Base-by-base conservation (phyloP, 2,329 filamentous ascomycete genomes). In the Alternaria consortialis region DNA sequence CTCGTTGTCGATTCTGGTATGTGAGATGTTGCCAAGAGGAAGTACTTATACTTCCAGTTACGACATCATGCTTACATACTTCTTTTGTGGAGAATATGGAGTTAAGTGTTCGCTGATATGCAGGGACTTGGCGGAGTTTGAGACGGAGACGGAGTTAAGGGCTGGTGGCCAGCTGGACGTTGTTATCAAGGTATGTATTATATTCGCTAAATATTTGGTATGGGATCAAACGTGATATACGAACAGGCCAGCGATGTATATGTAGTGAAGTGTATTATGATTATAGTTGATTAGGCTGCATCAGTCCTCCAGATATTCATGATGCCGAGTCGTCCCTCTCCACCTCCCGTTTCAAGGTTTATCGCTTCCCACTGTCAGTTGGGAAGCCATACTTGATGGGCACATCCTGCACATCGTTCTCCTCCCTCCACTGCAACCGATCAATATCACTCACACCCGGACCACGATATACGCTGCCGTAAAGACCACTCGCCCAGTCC, bases 401-500 rank as follows among this genome's bases (percentile, higher is more conserved):
- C 43, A 68, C 63, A 1, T 47, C 62, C 36, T 74, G 32, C 7
- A 78, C 65, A 4, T 65, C 62, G 56, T 77, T 80, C 74, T 83
- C 84, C 74, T 80, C 75, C 74, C 80, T 83, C 85, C 86, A 88
- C 27, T 83, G 85, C 71, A 77, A 76, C 53, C 87, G 77, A 74
- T 89, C 87, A 62, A 81, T 73, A 43, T 78, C 76, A 8, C 79
- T 77, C 2, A 88, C 85, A 0, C 87, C 87, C 1, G 87, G 87
- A 0, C 87, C 87, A 59, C 82, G 76, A 70, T 89, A 90, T 11
- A 86, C 81, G 63, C 86, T 86, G 0, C 87, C 87, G 71, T 89
- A 88, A 47, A 84, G 53, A 0, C 87, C 87, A 25, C 80, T 84
- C 1, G 85, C 86, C 85, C 86, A 89, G 15, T 82, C 78, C 56